Base-by-base conservation (phyloP, 2,329 filamentous ascomycete genomes). In the Plectosphaerella plurivora region DNA sequence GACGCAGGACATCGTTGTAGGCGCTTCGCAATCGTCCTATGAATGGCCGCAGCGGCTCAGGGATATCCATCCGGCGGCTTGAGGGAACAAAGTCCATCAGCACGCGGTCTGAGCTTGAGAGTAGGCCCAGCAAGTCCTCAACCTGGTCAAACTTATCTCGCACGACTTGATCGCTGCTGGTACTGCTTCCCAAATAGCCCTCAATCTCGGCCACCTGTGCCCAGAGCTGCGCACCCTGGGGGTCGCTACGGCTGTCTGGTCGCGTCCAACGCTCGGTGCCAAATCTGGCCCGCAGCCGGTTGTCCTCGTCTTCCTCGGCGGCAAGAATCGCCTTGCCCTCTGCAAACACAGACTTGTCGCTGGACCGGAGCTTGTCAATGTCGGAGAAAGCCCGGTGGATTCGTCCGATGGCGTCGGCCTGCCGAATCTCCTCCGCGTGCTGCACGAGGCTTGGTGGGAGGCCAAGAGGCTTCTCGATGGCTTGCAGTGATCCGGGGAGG, bases 401-500 rank as follows among this genome's bases (percentile, higher is more conserved):
- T 25, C 89, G 79, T 52, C 87, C 84, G 33, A 96, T 75, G 0
- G 91, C 93, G 63, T 96, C 91, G 52, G 92, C 89, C 65, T 97
- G 93, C 18, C 92, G 82, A 47, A 99, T 87, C 64, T 97, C 94
- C 65, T 97, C 93, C 0, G 93, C 93, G 61, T 97, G 94, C 20
- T 94, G 89, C 3, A 91, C 82, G 2, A 99, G 72, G 15, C 84
- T 89, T 1, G 91, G 89, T 1, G 94, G 94, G 4, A 99, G 71
- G 0, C 94, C 94, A 0, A 99, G 77, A 0, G 94, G 94, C 65
- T 97, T 97, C 66, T 99, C 94, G 1, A 97, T 77, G 0, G 94
- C 94, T 66, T 99, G 94, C 4, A 99, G 72, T 1, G 93, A 96
- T 0, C 94, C 94, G 0, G 94, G 94, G 0, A 99, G 80, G 53